Evolutionary conservation across 805 yeast genomes (phyloP), one percentile per base, ranked within the genome.

Genomic region (Lipomyces orientalis): DNA sequence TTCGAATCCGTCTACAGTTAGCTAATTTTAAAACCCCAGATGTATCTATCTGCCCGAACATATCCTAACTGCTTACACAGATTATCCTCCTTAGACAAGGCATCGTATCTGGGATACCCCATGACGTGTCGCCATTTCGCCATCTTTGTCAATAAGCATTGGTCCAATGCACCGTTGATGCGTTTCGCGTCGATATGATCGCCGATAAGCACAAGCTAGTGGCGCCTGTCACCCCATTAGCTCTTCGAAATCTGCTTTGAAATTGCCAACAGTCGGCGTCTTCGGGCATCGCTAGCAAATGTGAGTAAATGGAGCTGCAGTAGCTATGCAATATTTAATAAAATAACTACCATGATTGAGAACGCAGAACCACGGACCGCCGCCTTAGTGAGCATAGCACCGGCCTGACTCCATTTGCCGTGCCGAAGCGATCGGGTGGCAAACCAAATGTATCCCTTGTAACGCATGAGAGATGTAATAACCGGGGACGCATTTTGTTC

Each of bases 131-230:
- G 76, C 57, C 75, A 81, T 8, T 68, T 63, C 2, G 64, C 71
- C 65, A 68, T 78, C 66, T 83, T 83, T 6, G 75, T 80, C 51
- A 83, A 68, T 61, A 83, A 75, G 69, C 85, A 82, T 7, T 71
- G 61, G 65, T 83, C 82, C 57, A 83, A 68, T 1, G 67, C 78
- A 49, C 75, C 69, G 8, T 77, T 71, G 7, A 82, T 67, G 12
- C 70, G 73, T 3, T 61, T 65, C 58, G 75, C 74, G 61, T 81
- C 75, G 4, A 83, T 71, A 12, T 76, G 73, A 22, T 81, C 73
- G 1, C 85, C 85, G 67, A 83, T 82, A 64, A 83, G 80, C 0
- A 83, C 85, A 31, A 83, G 66, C 69, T 83, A 85, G 66, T 83
- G 82, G 56, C 83, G 74, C 57, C 85, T 77, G 64, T 83, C 85